Percentiles rank a stretch among this genome's conserved stretches.
Conservation (phyloP, 2,329 filamentous ascomycete genomes). For the Metarhizium humberi region DNA sequence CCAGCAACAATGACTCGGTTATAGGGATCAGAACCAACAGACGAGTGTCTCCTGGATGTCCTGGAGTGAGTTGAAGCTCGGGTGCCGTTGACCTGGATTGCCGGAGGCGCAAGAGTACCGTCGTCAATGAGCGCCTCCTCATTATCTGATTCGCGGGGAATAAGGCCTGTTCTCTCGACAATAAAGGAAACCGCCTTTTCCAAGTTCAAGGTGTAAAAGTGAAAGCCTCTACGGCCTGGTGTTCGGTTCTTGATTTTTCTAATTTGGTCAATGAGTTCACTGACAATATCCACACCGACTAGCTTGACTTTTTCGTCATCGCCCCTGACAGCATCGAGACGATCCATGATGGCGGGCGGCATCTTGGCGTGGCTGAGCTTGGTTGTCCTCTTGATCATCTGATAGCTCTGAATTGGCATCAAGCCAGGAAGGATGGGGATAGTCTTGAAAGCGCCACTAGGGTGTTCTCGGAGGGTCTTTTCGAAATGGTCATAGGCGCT, state of each 20-base stretch:
- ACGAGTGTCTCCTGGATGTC: constrained; percentile 57
- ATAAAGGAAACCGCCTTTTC: constrained; percentile 96
- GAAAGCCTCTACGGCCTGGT: constrained; percentile 66
- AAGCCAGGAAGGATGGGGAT: constrained; percentile 89
- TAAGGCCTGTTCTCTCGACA: constrained; percentile 74
- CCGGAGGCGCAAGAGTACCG: constrained; percentile 13
- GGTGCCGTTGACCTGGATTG: constrained; percentile 40
- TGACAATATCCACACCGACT: constrained; percentile 72
- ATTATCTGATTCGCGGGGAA: constrained; percentile 52
- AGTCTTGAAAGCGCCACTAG: constrained; percentile 74
- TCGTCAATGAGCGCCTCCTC: constrained; percentile 44
- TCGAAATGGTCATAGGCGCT: constrained; percentile 77
- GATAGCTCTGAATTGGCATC: constrained; percentile 97
- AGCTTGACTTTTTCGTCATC: constrained; percentile 77
- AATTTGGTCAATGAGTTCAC: constrained; percentile 73
- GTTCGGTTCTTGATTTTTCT: constrained; percentile 51
- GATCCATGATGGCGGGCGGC: constrained; percentile 58
- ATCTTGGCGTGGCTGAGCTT: constrained; percentile 88
- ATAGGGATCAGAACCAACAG: constrained; percentile 73
- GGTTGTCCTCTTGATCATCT: constrained; percentile 86
- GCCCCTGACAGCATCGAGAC: constrained; percentile 63
- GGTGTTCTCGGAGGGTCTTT: constrained; percentile 63
- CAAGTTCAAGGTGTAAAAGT: constrained; percentile 95
- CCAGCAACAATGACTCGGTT: constrained; percentile 79
- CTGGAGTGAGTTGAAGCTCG: constrained; percentile 24